These are phyloP conservation scores for Amoebophrya sp. DNA, from an alignment of 169 alveolate genomes.

Conservation along the genomic window DNA sequence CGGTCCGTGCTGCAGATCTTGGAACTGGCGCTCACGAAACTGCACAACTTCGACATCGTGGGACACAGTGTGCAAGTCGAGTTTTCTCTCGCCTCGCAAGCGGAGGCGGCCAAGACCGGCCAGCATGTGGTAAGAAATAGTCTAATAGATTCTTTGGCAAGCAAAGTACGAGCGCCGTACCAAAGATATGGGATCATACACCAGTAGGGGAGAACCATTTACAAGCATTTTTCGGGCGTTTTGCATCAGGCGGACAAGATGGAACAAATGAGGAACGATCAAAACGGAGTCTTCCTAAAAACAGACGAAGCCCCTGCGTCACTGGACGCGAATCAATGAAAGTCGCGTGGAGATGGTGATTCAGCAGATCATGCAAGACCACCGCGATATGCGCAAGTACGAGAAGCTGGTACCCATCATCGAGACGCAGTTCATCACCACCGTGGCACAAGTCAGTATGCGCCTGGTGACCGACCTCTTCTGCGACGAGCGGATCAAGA, in stretches of 20 bases:
- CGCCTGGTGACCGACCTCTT: neutral
- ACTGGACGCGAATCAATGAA: neutral
- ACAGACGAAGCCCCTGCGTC: no score
- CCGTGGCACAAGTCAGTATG: neutral
- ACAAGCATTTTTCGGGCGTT: no score
- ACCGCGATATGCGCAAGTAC: neutral
- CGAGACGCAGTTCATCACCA: neutral
- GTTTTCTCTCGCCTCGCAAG: no score
- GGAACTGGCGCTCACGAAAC: neutral
- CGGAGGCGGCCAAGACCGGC: no score
- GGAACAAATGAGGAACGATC: no score
- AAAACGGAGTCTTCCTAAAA: no score
- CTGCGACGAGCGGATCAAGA: slow-evolving; percentile 22
- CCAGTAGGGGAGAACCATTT: no score
- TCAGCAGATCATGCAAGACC: neutral
- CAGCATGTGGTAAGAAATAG: no score
- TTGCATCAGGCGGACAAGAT: no score
- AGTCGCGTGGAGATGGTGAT: slow-evolving; percentile 16
- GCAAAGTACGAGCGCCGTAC: no score
- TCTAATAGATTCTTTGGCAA: no score
- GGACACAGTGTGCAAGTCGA: neutral
- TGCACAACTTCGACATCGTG: slow-evolving; percentile 6
- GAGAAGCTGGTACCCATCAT: neutral
- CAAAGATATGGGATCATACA: no score
- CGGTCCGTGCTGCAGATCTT: neutral